Conservation (phyloP, 2,329 filamentous ascomycete species). For the Fusarium camptoceras region DNA sequence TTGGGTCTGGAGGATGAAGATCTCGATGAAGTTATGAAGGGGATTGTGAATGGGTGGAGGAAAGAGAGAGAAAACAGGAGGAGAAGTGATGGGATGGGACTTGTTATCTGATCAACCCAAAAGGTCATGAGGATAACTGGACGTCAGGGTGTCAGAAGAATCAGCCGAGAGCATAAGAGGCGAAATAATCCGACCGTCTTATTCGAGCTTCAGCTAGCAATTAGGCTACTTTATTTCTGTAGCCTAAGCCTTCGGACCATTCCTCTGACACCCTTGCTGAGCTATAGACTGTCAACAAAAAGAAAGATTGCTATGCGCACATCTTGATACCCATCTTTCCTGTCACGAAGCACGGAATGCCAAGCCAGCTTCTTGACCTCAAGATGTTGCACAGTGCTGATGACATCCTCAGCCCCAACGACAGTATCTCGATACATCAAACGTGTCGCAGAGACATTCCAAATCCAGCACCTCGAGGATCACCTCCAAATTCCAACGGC, state of each 20-base stretch:
- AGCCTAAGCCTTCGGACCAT: not conserved
- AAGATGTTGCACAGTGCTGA: not conserved
- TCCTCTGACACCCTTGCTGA: not conserved
- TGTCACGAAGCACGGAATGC: not conserved
- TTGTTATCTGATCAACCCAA: not conserved
- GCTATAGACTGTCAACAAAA: not conserved
- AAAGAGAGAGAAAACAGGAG: slow-evolving; percentile 14
- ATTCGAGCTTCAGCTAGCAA: not conserved
- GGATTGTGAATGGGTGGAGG: slow-evolving; percentile 47
- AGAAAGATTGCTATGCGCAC: not conserved
- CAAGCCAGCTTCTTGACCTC: not conserved
- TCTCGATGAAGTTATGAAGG: slow-evolving; percentile 56
- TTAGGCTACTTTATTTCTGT: not conserved
- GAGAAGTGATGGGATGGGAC: slow-evolving; percentile 16
- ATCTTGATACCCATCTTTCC: not conserved
- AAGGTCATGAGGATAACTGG: too few relatives aligned
- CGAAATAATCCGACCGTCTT: rapidly evolving
- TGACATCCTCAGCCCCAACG: not conserved
- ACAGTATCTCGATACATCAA: not conserved
- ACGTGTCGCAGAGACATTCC: not conserved
- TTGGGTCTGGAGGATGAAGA: slow-evolving; percentile 61
- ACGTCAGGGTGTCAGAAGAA: too few relatives aligned
- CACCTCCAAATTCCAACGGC: not conserved
- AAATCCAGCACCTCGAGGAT: not conserved
- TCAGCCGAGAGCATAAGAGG: not conserved